A percentile compares a stretch with the other conserved stretches of the same genome.
Evolutionary conservation across 83 land plant species (phyloP).

Genomic region (Thuja plicata): DNA sequence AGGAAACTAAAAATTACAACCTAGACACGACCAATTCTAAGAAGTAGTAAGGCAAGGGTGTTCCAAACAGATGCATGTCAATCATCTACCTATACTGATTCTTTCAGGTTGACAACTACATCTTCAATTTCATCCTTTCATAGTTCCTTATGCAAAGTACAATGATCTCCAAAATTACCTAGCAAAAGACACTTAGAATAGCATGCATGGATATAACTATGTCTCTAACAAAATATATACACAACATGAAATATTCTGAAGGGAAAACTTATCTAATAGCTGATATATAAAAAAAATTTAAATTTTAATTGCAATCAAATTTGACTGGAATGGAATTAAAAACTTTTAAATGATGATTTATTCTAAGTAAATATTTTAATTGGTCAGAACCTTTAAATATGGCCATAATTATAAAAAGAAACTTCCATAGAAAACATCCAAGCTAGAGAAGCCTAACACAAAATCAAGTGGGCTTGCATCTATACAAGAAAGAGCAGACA

Average conservation of each 20-base stretch:
- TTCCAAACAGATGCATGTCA: conserved; percentile 85
- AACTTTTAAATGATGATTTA: not conserved
- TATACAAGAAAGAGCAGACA: not conserved
- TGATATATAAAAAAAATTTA: not conserved
- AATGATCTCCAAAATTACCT: conserved; percentile 26
- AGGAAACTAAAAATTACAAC: conserved; percentile 24
- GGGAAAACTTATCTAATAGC: not conserved
- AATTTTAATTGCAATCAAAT: not conserved
- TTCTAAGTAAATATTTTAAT: not conserved
- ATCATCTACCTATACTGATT: conserved; percentile 51
- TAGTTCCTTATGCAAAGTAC: conserved; percentile 46
- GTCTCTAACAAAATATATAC: not conserved
- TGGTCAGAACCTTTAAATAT: not conserved
- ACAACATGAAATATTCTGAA: not conserved
- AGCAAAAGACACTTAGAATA: conserved; percentile 44
- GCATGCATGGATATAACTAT: not conserved
- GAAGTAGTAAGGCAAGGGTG: conserved; percentile 73
- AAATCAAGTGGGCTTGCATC: not conserved
- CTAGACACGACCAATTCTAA: conserved; percentile 73
- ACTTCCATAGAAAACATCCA: not conserved
- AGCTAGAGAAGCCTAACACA: not conserved
- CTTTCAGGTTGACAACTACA: conserved; percentile 53
- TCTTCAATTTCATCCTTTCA: conserved; percentile 60
- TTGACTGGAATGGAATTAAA: not conserved
- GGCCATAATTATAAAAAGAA: not conserved